Base-by-base conservation (phyloP, 2,329 filamentous ascomycete genomes). In the Trichoderma afroharzianum region DNA sequence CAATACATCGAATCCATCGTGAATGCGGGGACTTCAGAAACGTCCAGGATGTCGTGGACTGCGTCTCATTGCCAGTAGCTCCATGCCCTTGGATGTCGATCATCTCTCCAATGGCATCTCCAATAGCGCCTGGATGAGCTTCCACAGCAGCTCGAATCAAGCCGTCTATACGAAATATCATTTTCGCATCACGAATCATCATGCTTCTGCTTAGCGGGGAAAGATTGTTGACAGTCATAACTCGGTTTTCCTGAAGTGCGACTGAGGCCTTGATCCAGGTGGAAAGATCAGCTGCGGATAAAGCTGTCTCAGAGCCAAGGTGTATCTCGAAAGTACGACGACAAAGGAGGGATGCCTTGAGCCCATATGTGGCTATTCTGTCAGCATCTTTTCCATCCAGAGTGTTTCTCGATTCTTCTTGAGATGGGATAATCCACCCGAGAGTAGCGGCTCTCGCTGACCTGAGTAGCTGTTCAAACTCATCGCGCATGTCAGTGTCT, bases 321-420 rank as follows among this genome's bases (percentile, higher is more conserved):
- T 74, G 71, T 0, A 75, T 72, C 1, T 73, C 72, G 62, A 81
- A 83, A 0, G 82, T 84, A 18, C 78, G 78, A 8, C 82, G 82
- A 64, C 88, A 91, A 0, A 92, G 79, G 0, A 92, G 72, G 0
- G 89, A 85, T 0, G 88, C 85, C 78, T 84, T 85, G 0, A 91
- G 82, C 0, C 83, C 83, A 72, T 87, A 89, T 0, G 24, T 64
- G 0, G 76, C 71, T 24, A 70, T 53, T 26, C 74, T 82, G 21
- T 80, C 78, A 0, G 84, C 79, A 0, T 77, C 78, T 2, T 83
- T 78, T 0, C 79, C 76, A 21, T 87, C 82, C 0, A 63, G 77
- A 0, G 83, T 78, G 0, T 75, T 78, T 8, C 80, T 78, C 0
- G 86, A 81, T 61, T 89, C 86, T 0, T 76, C 71, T 1, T 85